Evolutionary conservation across 495 filamentous ascomycete genomes (phyloP).

Genomic region (Talaromyces stipitatus): DNA sequence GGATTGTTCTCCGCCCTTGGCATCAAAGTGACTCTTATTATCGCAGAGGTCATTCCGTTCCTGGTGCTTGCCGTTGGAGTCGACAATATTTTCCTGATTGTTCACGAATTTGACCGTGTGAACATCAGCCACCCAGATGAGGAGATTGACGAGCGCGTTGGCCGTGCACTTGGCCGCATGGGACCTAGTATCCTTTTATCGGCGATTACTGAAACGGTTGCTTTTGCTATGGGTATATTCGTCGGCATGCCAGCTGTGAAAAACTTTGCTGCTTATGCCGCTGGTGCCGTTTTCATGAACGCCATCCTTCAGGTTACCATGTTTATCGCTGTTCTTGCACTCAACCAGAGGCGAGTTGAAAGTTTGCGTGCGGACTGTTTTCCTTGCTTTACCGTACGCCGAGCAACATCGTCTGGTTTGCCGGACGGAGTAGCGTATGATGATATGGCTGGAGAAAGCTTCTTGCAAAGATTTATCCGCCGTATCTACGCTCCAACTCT

Average conservation of each 20-base stretch:
- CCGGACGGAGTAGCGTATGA: constrained; percentile 51
- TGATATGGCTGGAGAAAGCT: constrained; percentile 58
- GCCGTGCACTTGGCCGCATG: constrained; percentile 83
- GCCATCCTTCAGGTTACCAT: constrained; percentile 91
- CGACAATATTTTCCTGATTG: constrained; percentile 98
- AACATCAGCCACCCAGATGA: constrained; percentile 85
- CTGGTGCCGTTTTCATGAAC: constrained; percentile 95
- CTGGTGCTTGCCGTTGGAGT: constrained; percentile 93
- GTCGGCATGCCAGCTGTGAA: constrained; percentile 96
- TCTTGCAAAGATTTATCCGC: constrained; percentile 76
- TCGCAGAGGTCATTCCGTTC: constrained; percentile 97
- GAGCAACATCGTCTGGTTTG: constrained; percentile 45
- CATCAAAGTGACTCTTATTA: constrained; percentile 91
- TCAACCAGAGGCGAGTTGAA: constrained; percentile 86
- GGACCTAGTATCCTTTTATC: constrained; percentile 96
- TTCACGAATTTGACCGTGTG: constrained; percentile 94
- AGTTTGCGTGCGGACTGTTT: constrained; percentile 85
- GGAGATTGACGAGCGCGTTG: constrained; percentile 73
- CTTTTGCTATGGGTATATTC: constrained; percentile 84
- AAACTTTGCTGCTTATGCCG: constrained; percentile 95
- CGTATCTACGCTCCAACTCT: constrained; percentile 79
- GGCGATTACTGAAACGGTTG: constrained; percentile 84
- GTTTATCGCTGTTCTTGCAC: constrained; percentile 83
- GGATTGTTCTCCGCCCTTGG: constrained; percentile 85
- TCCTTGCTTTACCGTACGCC: constrained; percentile 72